A percentile compares a stretch with the other conserved stretches of the same genome.
Evolutionary conservation across 352 stramenopile genomes (phyloP).

Genomic region (Globisporangium polare): DNA sequence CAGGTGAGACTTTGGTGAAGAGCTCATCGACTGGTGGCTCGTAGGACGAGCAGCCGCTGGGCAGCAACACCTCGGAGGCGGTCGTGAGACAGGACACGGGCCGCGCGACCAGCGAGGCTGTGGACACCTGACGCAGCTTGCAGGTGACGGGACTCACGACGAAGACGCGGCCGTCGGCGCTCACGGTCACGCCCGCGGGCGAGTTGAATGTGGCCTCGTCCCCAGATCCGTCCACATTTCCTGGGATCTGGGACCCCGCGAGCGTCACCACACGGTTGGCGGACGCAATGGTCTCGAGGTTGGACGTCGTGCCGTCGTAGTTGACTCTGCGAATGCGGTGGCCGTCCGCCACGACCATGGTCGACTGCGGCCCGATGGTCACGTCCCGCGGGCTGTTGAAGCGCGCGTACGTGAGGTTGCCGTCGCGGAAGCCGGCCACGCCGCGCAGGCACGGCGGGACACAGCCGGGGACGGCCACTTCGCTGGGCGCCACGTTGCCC

Average conservation of each 20-base stretch:
- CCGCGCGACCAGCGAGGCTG: constrained; percentile 60
- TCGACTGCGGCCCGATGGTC: constrained; percentile 69
- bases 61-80: constrained; percentile 81
- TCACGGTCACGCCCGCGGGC: constrained; percentile 85
- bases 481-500: constrained; percentile 50
- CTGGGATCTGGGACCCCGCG: constrained; percentile 65
- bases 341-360: constrained; percentile 87
- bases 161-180: constrained; percentile 85
- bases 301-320: constrained; percentile 51
- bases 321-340: constrained; percentile 87
- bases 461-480: constrained; percentile 79
- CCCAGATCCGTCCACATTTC: constrained; percentile 83
- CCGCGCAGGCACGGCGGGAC: constrained; percentile 87
- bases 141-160: constrained; percentile 90
- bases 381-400: constrained; percentile 95
- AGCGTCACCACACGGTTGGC: constrained; percentile 87
- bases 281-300: constrained; percentile 63
- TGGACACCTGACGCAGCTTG: constrained; percentile 82
- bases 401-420: constrained; percentile 74
- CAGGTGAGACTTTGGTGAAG: constrained; percentile 70
- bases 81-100: constrained; percentile 73
- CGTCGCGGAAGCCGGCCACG: constrained; percentile 86
- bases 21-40: constrained; percentile 89
- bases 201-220: constrained; percentile 88
- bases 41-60: constrained; percentile 93